Conservation (phyloP, 2,329 filamentous ascomycete genomes). For the Chalaropsis thielavioides region DNA sequence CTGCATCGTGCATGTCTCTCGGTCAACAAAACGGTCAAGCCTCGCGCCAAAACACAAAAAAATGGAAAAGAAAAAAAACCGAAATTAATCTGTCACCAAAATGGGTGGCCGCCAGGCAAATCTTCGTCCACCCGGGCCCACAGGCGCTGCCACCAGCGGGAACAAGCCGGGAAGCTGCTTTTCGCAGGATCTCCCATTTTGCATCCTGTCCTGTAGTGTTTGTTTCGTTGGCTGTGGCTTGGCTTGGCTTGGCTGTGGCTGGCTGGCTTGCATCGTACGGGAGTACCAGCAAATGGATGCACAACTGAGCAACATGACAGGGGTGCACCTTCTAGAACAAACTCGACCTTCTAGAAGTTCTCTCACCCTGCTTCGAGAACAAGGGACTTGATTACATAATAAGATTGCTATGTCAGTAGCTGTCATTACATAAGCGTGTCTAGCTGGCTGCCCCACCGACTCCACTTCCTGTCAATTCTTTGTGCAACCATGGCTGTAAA, state of each 20-base stretch:
- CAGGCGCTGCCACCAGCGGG: not conserved
- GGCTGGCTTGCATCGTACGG: too few species aligned
- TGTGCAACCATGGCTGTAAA: too few species aligned
- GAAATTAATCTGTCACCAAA: not conserved
- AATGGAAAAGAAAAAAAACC: not conserved
- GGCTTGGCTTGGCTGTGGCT: not conserved
- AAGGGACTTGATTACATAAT: not conserved
- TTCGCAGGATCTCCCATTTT: not conserved
- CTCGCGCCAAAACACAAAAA: not conserved
- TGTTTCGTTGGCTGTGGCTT: not conserved
- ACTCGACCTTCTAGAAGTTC: not conserved
- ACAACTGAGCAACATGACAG: not conserved
- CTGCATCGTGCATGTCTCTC: too few species aligned
- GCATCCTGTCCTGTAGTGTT: too few species aligned
- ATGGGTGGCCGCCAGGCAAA: not conserved
- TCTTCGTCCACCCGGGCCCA: not conserved
- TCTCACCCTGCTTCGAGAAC: not conserved
- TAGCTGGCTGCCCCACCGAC: not conserved
- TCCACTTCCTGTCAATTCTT: too few species aligned
- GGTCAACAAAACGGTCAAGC: not conserved
- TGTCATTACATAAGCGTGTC: not conserved
- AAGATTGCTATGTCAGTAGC: not conserved
- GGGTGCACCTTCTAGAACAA: not conserved
- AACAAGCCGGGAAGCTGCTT: slow-evolving; percentile 1
- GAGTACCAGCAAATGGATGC: not conserved